Base-by-base conservation (phyloP, 257 asterid species). In the Plantago major region DNA sequence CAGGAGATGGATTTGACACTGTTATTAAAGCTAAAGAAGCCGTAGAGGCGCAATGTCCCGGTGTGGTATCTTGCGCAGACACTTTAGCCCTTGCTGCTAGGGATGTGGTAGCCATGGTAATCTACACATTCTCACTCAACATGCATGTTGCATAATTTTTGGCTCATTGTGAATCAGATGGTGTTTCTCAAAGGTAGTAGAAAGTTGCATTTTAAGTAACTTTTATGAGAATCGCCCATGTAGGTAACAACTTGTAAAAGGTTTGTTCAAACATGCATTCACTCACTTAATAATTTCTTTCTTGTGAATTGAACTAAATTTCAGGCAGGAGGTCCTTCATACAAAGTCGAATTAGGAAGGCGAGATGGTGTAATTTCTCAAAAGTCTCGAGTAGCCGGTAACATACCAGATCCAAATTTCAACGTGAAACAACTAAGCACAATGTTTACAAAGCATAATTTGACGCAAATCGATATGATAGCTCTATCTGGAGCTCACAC, bases 401-500 rank as follows among this genome's bases (percentile, higher is more conserved):
- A 76, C 13, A 57, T 88, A 62, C 94, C 96, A 1, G 80, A 71
- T 42, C 89, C 94, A 3, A 28, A 55, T 5, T 82, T 72, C 67
- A 44, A 76, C 65, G 78, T 85, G 51, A 12, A 0, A 13, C 69
- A 64, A 28, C 89, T 85, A 5, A 77, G 58, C 30, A 15, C 78
- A 58, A 74, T 74, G 64, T 85, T 78, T 46, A 78, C 84, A 26
- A 67, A 42, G 16, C 60, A 81, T 52, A 70, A 70, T 37, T 82
- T 88, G 14, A 55, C 83, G 55, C 84, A 74, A 15, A 62, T 67
- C 0, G 95, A 88, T 42, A 75, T 88, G 83, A 60, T 85, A 14
- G 89, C 95, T 1, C 83, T 88, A 10, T 79, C 95, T 1, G 96
- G 89, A 3, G 64, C 72, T 14, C 96, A 88, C 72, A 83, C 95